Conservation (phyloP, 2,329 filamentous ascomycete species). For the Hymenoscyphus infarciens region DNA sequence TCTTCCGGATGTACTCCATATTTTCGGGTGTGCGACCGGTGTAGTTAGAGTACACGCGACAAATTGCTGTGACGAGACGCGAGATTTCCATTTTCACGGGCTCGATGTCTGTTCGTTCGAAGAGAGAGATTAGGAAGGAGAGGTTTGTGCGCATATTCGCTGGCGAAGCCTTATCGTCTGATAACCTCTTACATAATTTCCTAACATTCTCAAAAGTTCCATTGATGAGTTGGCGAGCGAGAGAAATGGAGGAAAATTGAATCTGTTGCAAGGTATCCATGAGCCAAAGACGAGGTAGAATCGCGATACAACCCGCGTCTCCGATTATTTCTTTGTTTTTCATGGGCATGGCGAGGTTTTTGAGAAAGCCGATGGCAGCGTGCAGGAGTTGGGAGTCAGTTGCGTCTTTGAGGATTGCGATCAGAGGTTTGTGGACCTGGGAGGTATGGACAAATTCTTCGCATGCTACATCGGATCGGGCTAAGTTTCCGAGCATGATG, state of each 20-base stretch:
- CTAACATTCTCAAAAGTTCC: conserved; percentile 51
- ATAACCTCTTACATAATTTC: conserved; percentile 44
- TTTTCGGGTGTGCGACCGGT: conserved; percentile 29
- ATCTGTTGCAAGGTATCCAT: conserved; percentile 53
- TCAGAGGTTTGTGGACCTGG: conserved; percentile 44
- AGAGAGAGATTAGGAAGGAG: conserved; percentile 40
- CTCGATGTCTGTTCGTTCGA: conserved; percentile 45
- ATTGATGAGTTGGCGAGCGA: conserved; percentile 54
- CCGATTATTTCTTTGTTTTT: conserved; percentile 53
- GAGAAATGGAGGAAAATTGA: conserved; percentile 57
- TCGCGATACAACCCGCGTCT: conserved; percentile 43
- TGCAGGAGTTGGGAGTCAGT: conserved; percentile 52
- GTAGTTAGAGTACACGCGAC: conserved; percentile 51
- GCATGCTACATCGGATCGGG: conserved; percentile 54
- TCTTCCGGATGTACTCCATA: conserved; percentile 36
- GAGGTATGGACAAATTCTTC: conserved; percentile 46
- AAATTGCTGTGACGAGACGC: conserved; percentile 50
- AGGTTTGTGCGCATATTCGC: conserved; percentile 37
- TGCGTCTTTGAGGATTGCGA: conserved; percentile 43
- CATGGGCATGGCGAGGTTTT: conserved; percentile 58
- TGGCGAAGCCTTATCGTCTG: conserved; percentile 37
- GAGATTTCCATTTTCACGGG: conserved; percentile 59
- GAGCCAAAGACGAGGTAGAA: conserved; percentile 53
- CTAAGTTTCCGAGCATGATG: conserved; percentile 58
- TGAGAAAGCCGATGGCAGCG: conserved; percentile 56